Conservation (phyloP, 2,329 filamentous ascomycete species). For the Geoglossum cookeanum region DNA sequence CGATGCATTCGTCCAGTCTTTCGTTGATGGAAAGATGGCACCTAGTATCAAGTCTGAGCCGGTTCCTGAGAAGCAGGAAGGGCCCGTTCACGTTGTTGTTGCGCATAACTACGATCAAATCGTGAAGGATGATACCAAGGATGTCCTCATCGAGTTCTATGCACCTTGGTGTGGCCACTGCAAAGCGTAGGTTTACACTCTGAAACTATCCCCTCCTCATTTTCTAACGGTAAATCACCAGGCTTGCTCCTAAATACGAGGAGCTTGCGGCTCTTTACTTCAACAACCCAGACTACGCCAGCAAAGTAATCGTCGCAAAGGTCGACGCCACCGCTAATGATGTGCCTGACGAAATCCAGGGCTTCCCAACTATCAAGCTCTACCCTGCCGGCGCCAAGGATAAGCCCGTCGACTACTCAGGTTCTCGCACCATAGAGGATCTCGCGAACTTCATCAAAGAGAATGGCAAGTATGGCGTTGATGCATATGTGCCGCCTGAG, state of each 20-base stretch:
- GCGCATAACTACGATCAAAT: slow-evolving; percentile 86
- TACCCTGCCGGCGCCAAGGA: slow-evolving; percentile 82
- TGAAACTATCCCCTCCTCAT: neutral
- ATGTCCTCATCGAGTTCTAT: slow-evolving; percentile 96
- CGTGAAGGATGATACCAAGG: slow-evolving; percentile 85
- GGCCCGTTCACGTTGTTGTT: slow-evolving; percentile 70
- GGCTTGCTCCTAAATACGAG: slow-evolving; percentile 48
- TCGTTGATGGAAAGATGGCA: slow-evolving; percentile 69
- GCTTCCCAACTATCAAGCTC: slow-evolving; percentile 98
- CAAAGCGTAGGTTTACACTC: slow-evolving; percentile 32
- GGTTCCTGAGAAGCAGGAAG: slow-evolving; percentile 83
- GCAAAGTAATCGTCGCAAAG: slow-evolving; percentile 59
- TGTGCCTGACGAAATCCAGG: slow-evolving; percentile 87
- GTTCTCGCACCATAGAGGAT: slow-evolving; percentile 77
- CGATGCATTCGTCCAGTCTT: slow-evolving; percentile 68
- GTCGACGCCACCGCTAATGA: slow-evolving; percentile 93
- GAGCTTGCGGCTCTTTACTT: slow-evolving; percentile 39
- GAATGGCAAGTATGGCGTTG: slow-evolving; percentile 77
- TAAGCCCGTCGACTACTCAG: slow-evolving; percentile 68
- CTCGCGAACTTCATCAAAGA: slow-evolving; percentile 83
- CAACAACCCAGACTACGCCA: slow-evolving; percentile 26
- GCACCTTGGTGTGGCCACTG: slow-evolving; percentile 65
- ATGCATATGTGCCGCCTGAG: slow-evolving; percentile 36
- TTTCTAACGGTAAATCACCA: slow-evolving; percentile 10
- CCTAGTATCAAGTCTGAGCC: slow-evolving; percentile 98